phyloP scores from a whole-genome alignment of 1,139 yeast species.

The Suhomyces terraborum region DNA sequence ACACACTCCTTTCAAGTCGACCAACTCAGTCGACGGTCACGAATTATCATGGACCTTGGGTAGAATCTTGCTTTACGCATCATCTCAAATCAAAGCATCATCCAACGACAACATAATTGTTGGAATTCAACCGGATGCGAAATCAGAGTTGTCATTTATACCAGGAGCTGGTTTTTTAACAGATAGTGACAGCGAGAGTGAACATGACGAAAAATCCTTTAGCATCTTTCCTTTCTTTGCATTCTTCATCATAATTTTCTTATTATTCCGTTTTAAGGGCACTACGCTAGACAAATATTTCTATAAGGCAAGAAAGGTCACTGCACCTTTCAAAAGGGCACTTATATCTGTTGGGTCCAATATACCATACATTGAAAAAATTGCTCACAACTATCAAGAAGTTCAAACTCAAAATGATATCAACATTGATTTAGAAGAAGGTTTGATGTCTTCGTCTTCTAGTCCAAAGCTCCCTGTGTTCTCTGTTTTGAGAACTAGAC shows the following conservation, averaged over 20 bases:
- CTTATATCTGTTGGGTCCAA: slow-evolving; percentile 6
- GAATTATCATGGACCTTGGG: slow-evolving; percentile 73
- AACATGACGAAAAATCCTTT: slow-evolving; percentile 10
- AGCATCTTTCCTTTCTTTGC: slow-evolving; percentile 25
- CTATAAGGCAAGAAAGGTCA: slow-evolving; percentile 20
- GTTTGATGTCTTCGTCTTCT: slow-evolving; percentile 23
- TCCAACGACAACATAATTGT: slow-evolving; percentile 28
- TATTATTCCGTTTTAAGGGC: slow-evolving; percentile 24
- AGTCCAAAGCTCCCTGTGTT: slow-evolving; percentile 18
- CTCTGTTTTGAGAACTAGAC: slow-evolving; percentile 42
- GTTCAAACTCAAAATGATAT: slow-evolving; percentile 20
- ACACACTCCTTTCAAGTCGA: slow-evolving; percentile 62
- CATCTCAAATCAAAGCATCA: slow-evolving; percentile 45
- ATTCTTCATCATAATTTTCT: slow-evolving; percentile 22
- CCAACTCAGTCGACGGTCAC: slow-evolving; percentile 57
- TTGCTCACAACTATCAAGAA: slow-evolving; percentile 8
- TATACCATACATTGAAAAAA: slow-evolving; percentile 8
- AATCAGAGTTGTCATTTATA: slow-evolving; percentile 44
- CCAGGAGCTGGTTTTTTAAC: slow-evolving; percentile 33
- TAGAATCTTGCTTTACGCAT: slow-evolving; percentile 58
- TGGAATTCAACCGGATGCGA: slow-evolving; percentile 58
- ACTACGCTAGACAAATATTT: slow-evolving; percentile 20
- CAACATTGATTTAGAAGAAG: slow-evolving; percentile 37
- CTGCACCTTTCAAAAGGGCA: slow-evolving; percentile 15
- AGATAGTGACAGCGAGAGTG: slow-evolving; percentile 28